Percentiles rank a stretch among this genome's conserved stretches.
phyloP scores from a whole-genome alignment of 768 basidiomycete genomes.

The Leccinum rimulosum region DNA sequence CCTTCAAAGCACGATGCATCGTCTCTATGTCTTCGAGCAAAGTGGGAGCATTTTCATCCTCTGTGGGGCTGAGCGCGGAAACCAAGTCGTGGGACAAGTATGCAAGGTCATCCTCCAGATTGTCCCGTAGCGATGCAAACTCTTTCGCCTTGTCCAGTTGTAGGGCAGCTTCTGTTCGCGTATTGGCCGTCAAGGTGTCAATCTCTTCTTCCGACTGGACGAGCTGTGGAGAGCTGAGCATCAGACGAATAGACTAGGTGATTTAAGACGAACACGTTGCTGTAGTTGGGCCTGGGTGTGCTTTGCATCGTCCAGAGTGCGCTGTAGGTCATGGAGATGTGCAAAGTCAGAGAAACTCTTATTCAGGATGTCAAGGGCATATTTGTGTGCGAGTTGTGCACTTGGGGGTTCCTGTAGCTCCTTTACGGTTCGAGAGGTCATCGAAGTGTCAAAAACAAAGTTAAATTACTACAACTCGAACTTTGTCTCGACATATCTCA shows the following conservation, averaged over 20 bases:
- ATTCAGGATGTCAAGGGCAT: slow-evolving; percentile 41
- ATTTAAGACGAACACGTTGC: slow-evolving; percentile 41
- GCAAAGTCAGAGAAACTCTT: slow-evolving; percentile 45
- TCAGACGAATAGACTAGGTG: slow-evolving; percentile 13
- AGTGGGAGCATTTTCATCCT: slow-evolving; percentile 50
- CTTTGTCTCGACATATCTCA: slow-evolving; percentile 41
- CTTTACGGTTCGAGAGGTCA: slow-evolving; percentile 46
- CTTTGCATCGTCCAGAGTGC: slow-evolving; percentile 42
- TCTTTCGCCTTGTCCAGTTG: slow-evolving; percentile 67
- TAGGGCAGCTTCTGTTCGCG: slow-evolving; percentile 44
- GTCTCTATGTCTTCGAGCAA: slow-evolving; percentile 82
- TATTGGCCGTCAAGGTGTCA: slow-evolving; percentile 44
- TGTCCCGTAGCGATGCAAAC: slow-evolving; percentile 72
- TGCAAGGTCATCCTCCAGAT: slow-evolving; percentile 73
- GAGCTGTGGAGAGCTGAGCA: slow-evolving; percentile 49
- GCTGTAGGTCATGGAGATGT: slow-evolving; percentile 49
- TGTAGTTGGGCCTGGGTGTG: slow-evolving; percentile 40
- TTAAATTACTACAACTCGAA: neutral
- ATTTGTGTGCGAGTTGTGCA: slow-evolving; percentile 36
- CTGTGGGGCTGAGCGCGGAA: slow-evolving; percentile 45
- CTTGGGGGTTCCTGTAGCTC: slow-evolving; percentile 50
- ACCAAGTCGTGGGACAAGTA: slow-evolving; percentile 64
- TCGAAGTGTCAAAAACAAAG: slow-evolving; percentile 8
- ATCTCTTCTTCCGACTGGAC: slow-evolving; percentile 48
- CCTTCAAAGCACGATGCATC: slow-evolving; percentile 71